Evolutionary conservation across 768 basidiomycete species (phyloP).

Genomic region (Leccinum arenicola): DNA sequence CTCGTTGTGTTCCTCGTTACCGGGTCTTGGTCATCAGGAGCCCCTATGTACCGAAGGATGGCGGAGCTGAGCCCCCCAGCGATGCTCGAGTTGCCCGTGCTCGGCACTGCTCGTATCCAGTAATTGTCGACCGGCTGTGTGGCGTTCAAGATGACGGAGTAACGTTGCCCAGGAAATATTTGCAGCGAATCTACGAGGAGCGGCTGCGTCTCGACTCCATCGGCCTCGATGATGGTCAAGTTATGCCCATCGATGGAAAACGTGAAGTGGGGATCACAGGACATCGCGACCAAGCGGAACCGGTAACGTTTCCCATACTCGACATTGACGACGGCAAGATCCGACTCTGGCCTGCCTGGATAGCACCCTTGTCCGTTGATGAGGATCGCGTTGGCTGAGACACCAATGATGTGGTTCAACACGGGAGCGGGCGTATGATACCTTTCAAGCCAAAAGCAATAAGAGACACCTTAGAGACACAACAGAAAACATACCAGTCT

Average conservation of each 20-base stretch:
- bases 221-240: conserved; percentile 42
- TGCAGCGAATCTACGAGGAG: neutral
- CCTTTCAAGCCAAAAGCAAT: neutral
- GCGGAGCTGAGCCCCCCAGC: neutral
- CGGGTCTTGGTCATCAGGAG: neutral
- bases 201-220: conserved; percentile 30
- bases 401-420: conserved; percentile 2
- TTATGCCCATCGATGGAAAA: conserved; percentile 49
- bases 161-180: neutral
- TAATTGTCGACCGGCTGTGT: conserved; percentile 49
- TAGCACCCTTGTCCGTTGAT: conserved; percentile 33
- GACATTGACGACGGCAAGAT: conserved; percentile 40
- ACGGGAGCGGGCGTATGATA: neutral
- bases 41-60: neutral
- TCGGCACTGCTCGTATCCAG: conserved; percentile 43
- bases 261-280: conserved; percentile 41
- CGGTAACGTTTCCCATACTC: conserved; percentile 39
- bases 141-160: neutral
- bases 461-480: neutral
- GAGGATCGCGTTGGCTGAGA: conserved; percentile 22
- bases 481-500: neutral
- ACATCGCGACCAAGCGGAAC: conserved; percentile 45
- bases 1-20: neutral
- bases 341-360: conserved; percentile 33
- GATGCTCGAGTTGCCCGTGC: neutral